These are phyloP conservation scores for Melanogaster broomeanus DNA, from an alignment of 768 basidiomycete species.

Conservation along the genomic window DNA sequence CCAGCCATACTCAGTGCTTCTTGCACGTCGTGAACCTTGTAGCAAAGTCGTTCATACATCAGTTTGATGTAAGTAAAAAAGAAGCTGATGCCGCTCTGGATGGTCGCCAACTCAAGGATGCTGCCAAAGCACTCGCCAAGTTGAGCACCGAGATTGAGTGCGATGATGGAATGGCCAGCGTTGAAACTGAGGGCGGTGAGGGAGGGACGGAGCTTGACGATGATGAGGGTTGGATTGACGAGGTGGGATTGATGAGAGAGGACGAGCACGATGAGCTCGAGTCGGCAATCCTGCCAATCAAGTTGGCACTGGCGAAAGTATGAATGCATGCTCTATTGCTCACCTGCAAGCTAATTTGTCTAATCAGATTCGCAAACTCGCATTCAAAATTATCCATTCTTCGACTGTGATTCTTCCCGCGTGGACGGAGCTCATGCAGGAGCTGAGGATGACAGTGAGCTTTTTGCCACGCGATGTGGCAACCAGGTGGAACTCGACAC, in stretches of 20 bases:
- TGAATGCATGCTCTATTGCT: neutral
- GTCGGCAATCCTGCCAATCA: slow-evolving; percentile 7
- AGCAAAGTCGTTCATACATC: neutral
- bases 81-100: no score
- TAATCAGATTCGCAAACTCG: slow-evolving; percentile 2
- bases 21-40: neutral
- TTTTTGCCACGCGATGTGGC: slow-evolving; percentile 14
- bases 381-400: slow-evolving; percentile 15
- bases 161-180: no score
- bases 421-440: slow-evolving; percentile 14
- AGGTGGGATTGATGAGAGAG: no score
- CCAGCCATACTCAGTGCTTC: neutral
- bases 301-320: slow-evolving; percentile 19
- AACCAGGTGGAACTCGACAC: slow-evolving; percentile 20
- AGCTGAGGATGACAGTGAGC: neutral
- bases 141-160: no score
- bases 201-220: no score
- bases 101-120: no score
- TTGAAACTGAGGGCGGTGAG: no score
- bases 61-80: neutral
- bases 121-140: no score
- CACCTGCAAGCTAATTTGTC: neutral
- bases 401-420: slow-evolving; percentile 22
- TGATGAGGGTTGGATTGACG: no score
- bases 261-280: no score